phyloP scores from a whole-genome alignment of 2,329 filamentous ascomycete genomes.

The Arthrobotrys pseudoclavata region DNA sequence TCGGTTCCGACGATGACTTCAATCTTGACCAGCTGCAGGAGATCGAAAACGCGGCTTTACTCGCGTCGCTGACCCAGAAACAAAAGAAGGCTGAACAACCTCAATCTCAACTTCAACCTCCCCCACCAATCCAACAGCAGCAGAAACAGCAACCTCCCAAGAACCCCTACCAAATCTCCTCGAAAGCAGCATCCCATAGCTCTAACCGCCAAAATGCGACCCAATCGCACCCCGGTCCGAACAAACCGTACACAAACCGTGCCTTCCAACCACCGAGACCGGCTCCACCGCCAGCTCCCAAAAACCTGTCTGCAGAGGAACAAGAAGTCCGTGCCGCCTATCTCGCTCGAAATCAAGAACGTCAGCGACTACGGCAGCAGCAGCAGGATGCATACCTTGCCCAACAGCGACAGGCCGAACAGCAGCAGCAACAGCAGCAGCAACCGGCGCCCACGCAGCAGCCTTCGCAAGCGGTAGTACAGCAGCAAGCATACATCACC shows the following conservation, averaged over 20 bases:
- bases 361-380: conserved; percentile 41
- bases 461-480: background rate
- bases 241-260: conserved; percentile 27
- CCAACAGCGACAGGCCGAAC: conserved; percentile 19
- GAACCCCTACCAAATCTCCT: conserved; percentile 55
- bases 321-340: conserved; percentile 47
- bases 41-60: conserved; percentile 54
- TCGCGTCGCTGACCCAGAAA: conserved; percentile 58
- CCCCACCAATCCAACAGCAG: background rate
- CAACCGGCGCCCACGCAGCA: too few species aligned
- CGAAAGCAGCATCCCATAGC: conserved; percentile 25
- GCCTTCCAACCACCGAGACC: conserved; percentile 44
- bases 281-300: conserved; percentile 9
- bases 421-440: conserved; percentile 3
- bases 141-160: background rate
- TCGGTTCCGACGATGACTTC: conserved; percentile 54
- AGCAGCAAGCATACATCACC: conserved; percentile 30
- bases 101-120: conserved; percentile 18
- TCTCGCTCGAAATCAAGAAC: conserved; percentile 44
- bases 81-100: conserved; percentile 37
- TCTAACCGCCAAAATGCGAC: conserved; percentile 32
- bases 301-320: conserved; percentile 43
- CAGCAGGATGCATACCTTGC: conserved; percentile 49
- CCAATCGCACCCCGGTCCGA: conserved; percentile 19
- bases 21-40: conserved; percentile 58